phyloP scores from a whole-genome alignment of 2,329 filamentous ascomycete genomes.

The Epichloe sibirici region DNA sequence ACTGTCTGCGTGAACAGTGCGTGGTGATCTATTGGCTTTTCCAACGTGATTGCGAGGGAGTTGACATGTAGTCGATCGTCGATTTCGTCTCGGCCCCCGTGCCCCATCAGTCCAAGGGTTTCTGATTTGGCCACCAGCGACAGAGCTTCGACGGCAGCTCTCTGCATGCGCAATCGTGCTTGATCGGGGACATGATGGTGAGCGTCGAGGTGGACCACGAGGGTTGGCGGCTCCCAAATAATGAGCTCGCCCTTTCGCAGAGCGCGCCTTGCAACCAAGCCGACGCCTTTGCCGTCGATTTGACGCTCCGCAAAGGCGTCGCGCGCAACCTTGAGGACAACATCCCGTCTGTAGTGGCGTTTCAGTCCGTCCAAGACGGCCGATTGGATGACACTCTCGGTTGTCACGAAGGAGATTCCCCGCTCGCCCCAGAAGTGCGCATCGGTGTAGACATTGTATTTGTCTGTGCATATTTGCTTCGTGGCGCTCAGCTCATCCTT shows the following conservation, averaged over 20 bases:
- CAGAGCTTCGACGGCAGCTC: background rate
- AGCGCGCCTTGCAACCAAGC: background rate
- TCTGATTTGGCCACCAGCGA: background rate
- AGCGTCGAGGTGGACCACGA: background rate
- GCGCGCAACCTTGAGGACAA: background rate
- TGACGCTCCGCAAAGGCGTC: background rate
- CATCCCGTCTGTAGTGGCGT: background rate
- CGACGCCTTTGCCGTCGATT: background rate
- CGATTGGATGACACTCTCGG: background rate
- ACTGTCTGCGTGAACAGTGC: background rate
- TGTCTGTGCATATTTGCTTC: background rate
- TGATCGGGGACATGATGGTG: background rate
- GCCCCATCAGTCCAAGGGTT: background rate
- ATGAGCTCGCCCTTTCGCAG: background rate
- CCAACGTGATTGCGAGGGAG: background rate
- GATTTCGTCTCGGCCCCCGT: background rate
- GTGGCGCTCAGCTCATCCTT: background rate
- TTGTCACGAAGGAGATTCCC: background rate
- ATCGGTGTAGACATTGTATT: background rate
- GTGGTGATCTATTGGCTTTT: background rate
- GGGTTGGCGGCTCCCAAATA: background rate
- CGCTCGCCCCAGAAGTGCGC: background rate
- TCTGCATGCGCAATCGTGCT: background rate
- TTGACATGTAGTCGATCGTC: background rate
- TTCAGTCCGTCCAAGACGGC: background rate